Evolutionary conservation across 177 flowering plant genomes (phyloP).

Genomic region (Tripterygium wilfordii): DNA sequence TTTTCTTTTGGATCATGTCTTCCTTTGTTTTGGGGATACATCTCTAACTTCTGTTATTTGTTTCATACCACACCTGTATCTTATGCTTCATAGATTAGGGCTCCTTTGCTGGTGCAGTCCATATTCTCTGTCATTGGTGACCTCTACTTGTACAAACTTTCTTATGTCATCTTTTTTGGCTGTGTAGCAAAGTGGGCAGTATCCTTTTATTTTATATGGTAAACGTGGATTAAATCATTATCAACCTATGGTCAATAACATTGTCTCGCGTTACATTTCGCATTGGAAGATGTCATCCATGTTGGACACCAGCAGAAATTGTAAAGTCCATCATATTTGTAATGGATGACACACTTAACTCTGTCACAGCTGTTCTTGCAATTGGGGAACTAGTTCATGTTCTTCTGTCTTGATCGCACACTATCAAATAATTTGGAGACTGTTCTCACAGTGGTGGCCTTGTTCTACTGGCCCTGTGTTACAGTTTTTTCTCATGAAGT

Average conservation of each 20-base stretch:
- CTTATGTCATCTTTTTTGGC: conserved; percentile 49
- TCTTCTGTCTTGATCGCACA: conserved; percentile 80
- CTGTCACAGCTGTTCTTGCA: conserved; percentile 71
- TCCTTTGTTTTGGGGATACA: no score
- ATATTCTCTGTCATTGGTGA: conserved; percentile 82
- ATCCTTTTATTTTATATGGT: conserved; percentile 46
- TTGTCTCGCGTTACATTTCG: no score
- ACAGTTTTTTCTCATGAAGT: conserved; percentile 27
- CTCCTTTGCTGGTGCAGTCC: conserved; percentile 81
- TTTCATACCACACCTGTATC: no score
- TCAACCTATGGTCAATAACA: no score
- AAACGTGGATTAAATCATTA: no score
- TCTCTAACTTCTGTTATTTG: no score
- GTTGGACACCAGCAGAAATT: no score
- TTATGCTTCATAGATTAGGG: conserved; percentile 38
- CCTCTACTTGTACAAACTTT: conserved; percentile 67
- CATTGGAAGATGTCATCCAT: no score
- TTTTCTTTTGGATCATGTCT: no score
- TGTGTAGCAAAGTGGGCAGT: conserved; percentile 74
- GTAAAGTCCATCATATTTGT: no score
- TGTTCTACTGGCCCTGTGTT: conserved; percentile 84
- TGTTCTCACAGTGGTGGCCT: conserved; percentile 69
- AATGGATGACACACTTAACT: conserved; percentile 39
- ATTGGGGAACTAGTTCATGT: conserved; percentile 85
- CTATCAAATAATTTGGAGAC: conserved; percentile 86